Conservation (phyloP, 139 green algal species). For the Chlamydomonas eustigma region DNA sequence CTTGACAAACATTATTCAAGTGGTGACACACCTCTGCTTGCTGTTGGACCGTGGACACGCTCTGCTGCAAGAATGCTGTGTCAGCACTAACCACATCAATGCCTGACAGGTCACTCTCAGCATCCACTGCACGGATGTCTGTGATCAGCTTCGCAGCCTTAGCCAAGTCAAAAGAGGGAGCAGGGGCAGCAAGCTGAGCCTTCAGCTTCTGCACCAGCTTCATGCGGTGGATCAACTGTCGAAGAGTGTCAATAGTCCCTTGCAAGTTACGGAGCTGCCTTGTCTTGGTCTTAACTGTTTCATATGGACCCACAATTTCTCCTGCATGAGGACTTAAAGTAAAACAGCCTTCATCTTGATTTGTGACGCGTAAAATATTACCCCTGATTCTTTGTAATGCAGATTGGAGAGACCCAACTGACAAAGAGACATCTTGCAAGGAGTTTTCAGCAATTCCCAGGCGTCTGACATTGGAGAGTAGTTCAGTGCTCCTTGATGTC, state of each 20-base stretch:
- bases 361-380: too few relatives aligned
- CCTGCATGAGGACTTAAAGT: neutral
- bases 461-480: conserved; percentile 39
- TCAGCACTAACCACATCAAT: conserved; percentile 59
- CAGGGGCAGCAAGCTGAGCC: conserved; percentile 29
- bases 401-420: conserved; percentile 59
- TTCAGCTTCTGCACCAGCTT: conserved; percentile 54
- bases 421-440: conserved; percentile 54
- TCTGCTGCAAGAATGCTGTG: conserved; percentile 48
- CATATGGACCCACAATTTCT: conserved; percentile 64
- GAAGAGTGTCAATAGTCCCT: conserved; percentile 58
- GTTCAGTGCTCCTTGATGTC: conserved; percentile 40
- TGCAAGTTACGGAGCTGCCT: conserved; percentile 56
- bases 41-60: conserved; percentile 38
- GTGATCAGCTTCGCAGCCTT: conserved; percentile 79
- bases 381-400: conserved; percentile 54
- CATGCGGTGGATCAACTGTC: conserved; percentile 52
- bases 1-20: neutral
- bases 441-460: conserved; percentile 55
- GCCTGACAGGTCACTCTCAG: conserved; percentile 53
- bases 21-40: conserved; percentile 51
- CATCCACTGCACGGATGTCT: conserved; percentile 54
- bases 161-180: conserved; percentile 63
- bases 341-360: too few relatives aligned
- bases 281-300: conserved; percentile 38